Percentiles rank a stretch among this genome's conserved stretches.
Evolutionary conservation across 2,329 filamentous ascomycete genomes (phyloP).

Genomic region (Scortechinia acanthostroma): DNA sequence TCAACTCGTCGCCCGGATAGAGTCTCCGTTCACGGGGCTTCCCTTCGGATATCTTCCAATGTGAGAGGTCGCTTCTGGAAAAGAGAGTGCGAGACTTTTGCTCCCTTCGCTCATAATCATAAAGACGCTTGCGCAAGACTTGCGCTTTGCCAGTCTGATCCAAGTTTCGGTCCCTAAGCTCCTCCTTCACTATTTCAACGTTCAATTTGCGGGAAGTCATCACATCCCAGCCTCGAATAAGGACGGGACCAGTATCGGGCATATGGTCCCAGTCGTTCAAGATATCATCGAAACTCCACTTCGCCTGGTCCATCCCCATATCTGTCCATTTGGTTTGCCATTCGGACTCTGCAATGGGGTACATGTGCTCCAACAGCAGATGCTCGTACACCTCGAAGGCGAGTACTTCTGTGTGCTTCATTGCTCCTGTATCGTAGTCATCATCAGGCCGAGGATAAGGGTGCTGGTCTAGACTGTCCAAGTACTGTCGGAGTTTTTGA

Average conservation of each 20-base stretch:
- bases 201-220: background rate
- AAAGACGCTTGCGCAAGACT: background rate
- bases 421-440: background rate
- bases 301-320: background rate
- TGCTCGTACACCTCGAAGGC: constrained; percentile 16
- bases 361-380: constrained; percentile 11
- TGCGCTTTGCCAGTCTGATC: background rate
- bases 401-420: background rate
- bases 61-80: constrained; percentile 12
- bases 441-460: too few species aligned
- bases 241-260: background rate
- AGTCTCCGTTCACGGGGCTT: background rate
- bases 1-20: background rate
- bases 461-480: background rate
- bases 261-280: background rate
- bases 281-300: background rate
- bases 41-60: constrained; percentile 13
- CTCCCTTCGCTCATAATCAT: constrained; percentile 5
- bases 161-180: background rate
- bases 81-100: constrained; percentile 4
- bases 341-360: constrained; percentile 9
- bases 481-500: background rate
- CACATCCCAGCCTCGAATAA: background rate
- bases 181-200: background rate
- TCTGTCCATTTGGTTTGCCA: constrained; percentile 6